Base-by-base conservation (phyloP, 140 eudicot species). In the Stevia rebaudiana region DNA sequence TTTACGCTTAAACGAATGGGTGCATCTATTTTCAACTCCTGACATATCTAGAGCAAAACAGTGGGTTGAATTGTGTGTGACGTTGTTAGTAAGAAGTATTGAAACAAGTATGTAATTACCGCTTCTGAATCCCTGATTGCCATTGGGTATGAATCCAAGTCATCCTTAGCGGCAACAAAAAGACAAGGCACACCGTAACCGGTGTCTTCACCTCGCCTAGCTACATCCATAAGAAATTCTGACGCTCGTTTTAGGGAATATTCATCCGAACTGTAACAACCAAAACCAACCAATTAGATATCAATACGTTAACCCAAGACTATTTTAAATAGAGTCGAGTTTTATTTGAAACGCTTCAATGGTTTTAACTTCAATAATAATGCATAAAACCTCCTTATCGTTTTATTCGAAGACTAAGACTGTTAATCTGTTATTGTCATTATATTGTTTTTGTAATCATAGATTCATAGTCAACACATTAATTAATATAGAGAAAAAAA, bases 91-190 rank as follows among this genome's bases (percentile, higher is more conserved):
- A 39, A 41, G 15, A 42, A 28, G 24, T 8, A 8, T 6, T 68
- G 10, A n/a, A 30, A 53, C 0, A 16, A 21, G 30, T 50, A 51
- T 12, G 35, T 51, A 22, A 28, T 54, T 54, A 90, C 98, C 84
- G 81, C 71, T 63, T 80, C 87, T 11, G 98, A 90, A 61, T 90
- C 95, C 56, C 71, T 59, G 59, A 75, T 79, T 71, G 88, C 80
- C 82, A 74, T 83, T 17, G 87, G 86, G 75, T 82, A 83, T 24
- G 92, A 68, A 69, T 79, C 87, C 48, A 87, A 61, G 70, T 92
- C 96, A 78, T 92, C 86, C 80, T 92, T 92, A n/a, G 95, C 96
- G 15, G 95, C 87, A 60, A 92, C 65, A 18, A 92, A 79, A 66
- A 88, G 92, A 71, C 95, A 92, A 67, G 98, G 98, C 65, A 88